Conservation (phyloP, 805 yeast genomes). For the Teunomyces tritomae region DNA sequence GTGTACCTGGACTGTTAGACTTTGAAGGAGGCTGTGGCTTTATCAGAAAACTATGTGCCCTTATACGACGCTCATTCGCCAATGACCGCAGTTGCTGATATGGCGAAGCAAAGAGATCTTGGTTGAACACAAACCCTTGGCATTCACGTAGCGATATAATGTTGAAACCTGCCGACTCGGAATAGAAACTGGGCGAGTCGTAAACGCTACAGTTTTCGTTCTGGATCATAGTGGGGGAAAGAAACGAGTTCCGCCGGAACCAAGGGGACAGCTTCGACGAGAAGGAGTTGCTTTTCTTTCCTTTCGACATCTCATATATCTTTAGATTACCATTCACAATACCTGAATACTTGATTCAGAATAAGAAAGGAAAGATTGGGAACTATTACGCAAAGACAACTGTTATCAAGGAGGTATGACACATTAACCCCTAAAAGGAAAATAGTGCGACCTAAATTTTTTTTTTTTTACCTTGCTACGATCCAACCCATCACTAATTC, state of each 20-base stretch:
- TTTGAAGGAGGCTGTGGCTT: conserved; percentile 8
- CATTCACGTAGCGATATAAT: conserved; percentile 54
- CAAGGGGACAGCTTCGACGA: conserved; percentile 38
- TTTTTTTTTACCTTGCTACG: background rate
- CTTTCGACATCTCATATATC: background rate
- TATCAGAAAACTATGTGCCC: conserved; percentile 20
- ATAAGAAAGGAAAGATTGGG: background rate
- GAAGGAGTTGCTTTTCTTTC: conserved; percentile 22
- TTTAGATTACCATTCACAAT: background rate
- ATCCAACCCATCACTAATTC: too few species aligned
- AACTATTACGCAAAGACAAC: background rate
- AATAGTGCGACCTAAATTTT: conserved; percentile 1
- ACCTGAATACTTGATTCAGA: background rate
- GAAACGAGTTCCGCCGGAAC: conserved; percentile 54
- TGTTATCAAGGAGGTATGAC: background rate
- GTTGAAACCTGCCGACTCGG: conserved; percentile 24
- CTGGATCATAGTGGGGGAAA: conserved; percentile 56
- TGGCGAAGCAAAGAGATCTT: conserved; percentile 70
- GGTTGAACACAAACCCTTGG: conserved; percentile 77
- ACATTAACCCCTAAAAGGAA: conserved; percentile 1
- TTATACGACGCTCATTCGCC: conserved; percentile 30
- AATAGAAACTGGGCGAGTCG: conserved; percentile 39
- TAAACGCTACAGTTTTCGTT: conserved; percentile 56
- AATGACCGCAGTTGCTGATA: conserved; percentile 54
- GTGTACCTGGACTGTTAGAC: background rate